A percentile compares a stretch with the other conserved stretches of the same genome.
phyloP scores from a whole-genome alignment of 768 basidiomycete species.

The Lactarius deliciosus region DNA sequence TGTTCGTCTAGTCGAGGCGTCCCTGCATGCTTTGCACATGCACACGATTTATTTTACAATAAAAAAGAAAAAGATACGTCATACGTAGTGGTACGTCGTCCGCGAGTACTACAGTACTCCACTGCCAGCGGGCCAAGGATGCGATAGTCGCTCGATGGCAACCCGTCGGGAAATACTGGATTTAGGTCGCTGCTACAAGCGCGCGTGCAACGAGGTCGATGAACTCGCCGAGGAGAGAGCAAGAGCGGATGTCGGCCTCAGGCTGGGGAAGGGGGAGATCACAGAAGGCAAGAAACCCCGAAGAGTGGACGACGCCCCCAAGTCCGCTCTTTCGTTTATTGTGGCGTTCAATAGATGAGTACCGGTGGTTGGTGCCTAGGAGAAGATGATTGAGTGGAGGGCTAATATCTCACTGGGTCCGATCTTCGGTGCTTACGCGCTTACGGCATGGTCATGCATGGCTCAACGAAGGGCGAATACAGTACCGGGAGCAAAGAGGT shows the following conservation, averaged over 20 bases:
- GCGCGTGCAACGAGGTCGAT: not conserved
- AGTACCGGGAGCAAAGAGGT: not conserved
- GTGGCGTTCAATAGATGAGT: not conserved
- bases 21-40: constrained; percentile 8
- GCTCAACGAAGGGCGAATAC: not conserved
- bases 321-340: not conserved
- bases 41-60: not conserved
- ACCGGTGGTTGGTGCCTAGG: not conserved
- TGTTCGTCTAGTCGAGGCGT: constrained; percentile 8
- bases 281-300: not conserved
- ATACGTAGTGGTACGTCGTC: not conserved
- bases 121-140: not conserved
- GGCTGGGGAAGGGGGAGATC: not conserved
- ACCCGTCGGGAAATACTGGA: not conserved
- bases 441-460: not conserved
- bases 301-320: not conserved
- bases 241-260: not conserved
- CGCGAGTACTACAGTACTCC: not conserved
- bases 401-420: not conserved
- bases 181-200: not conserved
- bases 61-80: not conserved
- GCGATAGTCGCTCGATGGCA: constrained; percentile 1
- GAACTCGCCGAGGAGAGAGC: not conserved
- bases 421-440: not conserved
- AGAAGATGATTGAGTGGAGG: not conserved